Evolutionary conservation across 805 yeast species (phyloP).

Genomic region (Teunomyces kruisii): DNA sequence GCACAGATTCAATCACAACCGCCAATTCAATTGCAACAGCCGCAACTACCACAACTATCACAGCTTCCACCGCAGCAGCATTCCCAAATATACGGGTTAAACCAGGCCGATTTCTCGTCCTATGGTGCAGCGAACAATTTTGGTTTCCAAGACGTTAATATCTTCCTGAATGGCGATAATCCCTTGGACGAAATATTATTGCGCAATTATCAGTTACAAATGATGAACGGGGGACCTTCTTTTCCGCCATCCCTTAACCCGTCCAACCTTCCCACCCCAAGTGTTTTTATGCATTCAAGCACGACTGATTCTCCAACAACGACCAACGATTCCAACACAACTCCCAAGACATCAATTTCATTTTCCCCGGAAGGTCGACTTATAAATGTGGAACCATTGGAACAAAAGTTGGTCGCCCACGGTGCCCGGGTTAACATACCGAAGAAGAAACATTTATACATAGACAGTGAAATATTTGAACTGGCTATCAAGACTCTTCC

Average conservation of each 20-base stretch:
- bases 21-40: neutral
- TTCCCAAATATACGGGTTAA: conserved; percentile 1
- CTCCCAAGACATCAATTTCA: conserved; percentile 14
- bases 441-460: conserved; percentile 34
- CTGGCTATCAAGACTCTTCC: conserved; percentile 32
- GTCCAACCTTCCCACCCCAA: neutral
- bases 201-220: conserved; percentile 9
- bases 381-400: conserved; percentile 7
- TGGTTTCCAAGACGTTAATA: conserved; percentile 37
- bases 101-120: neutral
- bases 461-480: conserved; percentile 38
- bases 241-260: neutral
- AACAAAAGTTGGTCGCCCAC: conserved; percentile 17
- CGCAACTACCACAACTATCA: neutral
- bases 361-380: conserved; percentile 3
- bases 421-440: conserved; percentile 21
- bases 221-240: neutral
- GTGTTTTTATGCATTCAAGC: conserved; percentile 13
- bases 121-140: conserved; percentile 8
- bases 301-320: conserved; percentile 30
- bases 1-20: neutral
- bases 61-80: neutral
- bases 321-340: conserved; percentile 21
- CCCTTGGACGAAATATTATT: conserved; percentile 39
- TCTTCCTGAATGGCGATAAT: conserved; percentile 35